These are phyloP conservation scores for Cryoendolithus antarcticus DNA, from an alignment of 2,329 filamentous ascomycete species.

Conservation along the genomic window DNA sequence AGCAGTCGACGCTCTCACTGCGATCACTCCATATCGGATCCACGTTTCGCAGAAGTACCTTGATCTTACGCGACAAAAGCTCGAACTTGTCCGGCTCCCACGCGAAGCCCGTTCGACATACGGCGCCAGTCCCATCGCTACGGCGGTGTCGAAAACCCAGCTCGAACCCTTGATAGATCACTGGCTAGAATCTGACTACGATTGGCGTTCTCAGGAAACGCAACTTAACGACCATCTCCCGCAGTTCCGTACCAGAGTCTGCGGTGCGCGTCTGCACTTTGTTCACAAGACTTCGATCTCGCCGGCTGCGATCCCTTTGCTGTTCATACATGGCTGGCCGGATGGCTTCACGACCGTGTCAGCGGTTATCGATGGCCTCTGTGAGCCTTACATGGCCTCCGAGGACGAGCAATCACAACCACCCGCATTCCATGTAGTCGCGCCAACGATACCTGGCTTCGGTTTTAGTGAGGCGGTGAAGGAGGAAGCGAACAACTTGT, in stretches of 20 bases:
- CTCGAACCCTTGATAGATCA: conserved; percentile 47
- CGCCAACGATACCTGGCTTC: conserved; percentile 52
- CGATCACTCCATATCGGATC: conserved; percentile 16
- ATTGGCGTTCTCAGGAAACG: conserved; percentile 49
- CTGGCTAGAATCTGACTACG: conserved; percentile 51
- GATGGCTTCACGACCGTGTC: conserved; percentile 50
- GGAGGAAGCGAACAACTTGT: conserved; percentile 36
- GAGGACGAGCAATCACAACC: conserved; percentile 2
- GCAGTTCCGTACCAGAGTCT: conserved; percentile 48
- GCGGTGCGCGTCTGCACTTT: conserved; percentile 46
- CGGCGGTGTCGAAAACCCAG: conserved; percentile 42
- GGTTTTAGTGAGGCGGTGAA: conserved; percentile 54
- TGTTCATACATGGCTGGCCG: conserved; percentile 54
- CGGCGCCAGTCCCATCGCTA: background rate
- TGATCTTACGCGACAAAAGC: conserved; percentile 50
- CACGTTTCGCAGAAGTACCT: conserved; percentile 53
- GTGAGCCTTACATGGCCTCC: conserved; percentile 36
- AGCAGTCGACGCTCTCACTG: background rate
- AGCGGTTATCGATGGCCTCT: conserved; percentile 43
- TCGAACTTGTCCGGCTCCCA: conserved; percentile 53
- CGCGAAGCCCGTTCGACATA: conserved; percentile 34
- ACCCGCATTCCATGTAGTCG: conserved; percentile 52
- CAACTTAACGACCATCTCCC: conserved; percentile 46
- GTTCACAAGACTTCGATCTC: conserved; percentile 47
- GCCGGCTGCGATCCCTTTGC: conserved; percentile 45